Base-by-base conservation (phyloP, 2,329 filamentous ascomycete species). In the Escovopsis sp. region DNA sequence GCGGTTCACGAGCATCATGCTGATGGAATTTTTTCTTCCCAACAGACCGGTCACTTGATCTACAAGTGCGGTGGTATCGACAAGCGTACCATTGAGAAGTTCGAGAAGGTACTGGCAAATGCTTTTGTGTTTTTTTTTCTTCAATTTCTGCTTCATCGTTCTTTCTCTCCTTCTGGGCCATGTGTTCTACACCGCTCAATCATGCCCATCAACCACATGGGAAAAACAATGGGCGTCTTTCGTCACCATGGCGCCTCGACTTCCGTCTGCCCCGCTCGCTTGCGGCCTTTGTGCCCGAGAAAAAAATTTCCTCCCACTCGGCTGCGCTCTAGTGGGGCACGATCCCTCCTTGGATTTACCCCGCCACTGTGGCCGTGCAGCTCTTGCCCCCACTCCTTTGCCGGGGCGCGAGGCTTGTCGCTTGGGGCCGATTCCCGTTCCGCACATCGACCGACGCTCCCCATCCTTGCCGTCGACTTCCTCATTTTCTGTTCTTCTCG, bases 1-100 rank as follows among this genome's bases (percentile, higher is more conserved):
- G 19, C 17, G 16, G 6, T 13, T 27, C 5, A 26, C 7, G 10
- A 19, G 27, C 37, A 17, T 0, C 3, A 39, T 44, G 41, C 48
- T 48, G 39, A 56, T 42, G 23, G 16, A 15, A 53, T 41, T 52
- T 44, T 25, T 9, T 50, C 51, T 50, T 56, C n/a, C n/a, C n/a
- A n/a, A n/a, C 53, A 65, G 63, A 81, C 67, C 56, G 76, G 79
- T 66, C 79, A 88, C 75, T 79, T 98, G 79, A 96, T 98, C 83
- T 96, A 96, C 86, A 88, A 98, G 82, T 96, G 90, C 76, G 90
- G 90, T 81, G 90, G 90, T 85, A 98, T 96, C 63, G 90, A 98
- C 84, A 86, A 88, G 78, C 88, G 90, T 86, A 96, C 88, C 68
- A 98, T 98, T 65, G 90, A 98, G 82, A 98, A 98, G 83, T 98